These are phyloP conservation scores for Calonectria honghensis DNA, from an alignment of 2,329 filamentous ascomycete genomes.

Conservation along the genomic window DNA sequence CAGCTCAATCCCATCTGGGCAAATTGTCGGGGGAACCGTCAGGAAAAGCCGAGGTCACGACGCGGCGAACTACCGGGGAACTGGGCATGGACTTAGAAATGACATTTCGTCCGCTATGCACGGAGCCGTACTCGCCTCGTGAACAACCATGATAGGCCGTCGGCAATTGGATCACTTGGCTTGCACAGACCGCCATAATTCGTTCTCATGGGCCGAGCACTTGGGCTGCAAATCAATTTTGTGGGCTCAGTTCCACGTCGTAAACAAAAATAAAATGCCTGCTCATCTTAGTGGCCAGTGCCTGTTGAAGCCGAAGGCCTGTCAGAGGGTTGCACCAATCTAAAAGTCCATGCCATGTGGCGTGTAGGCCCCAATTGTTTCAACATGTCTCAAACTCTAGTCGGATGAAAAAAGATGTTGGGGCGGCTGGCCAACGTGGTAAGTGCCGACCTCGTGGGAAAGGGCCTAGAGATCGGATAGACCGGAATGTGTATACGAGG, in stretches of 20 bases:
- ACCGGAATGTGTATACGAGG: slow-evolving; percentile 25
- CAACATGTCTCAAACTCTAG: slow-evolving; percentile 1
- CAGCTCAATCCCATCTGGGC: too few species aligned
- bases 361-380: slow-evolving; percentile 2
- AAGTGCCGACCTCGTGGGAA: background rate
- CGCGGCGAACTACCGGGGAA: background rate
- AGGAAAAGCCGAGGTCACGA: background rate
- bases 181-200: background rate
- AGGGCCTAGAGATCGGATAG: slow-evolving; percentile 29
- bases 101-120: slow-evolving; percentile 1
- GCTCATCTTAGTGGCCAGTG: background rate
- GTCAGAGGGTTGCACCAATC: slow-evolving; percentile 11
- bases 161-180: background rate
- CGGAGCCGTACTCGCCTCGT: background rate
- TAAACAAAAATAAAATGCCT: slow-evolving; percentile 19
- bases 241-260: background rate
- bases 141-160: background rate
- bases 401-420: background rate
- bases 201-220: slow-evolving; percentile 1
- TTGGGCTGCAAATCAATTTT: slow-evolving; percentile 5
- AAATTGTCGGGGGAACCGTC: background rate
- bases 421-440: background rate
- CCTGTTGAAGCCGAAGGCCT: background rate
- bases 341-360: slow-evolving; percentile 22
- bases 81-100: slow-evolving; percentile 12